A percentile compares a stretch with the other conserved stretches of the same genome.
phyloP scores from a whole-genome alignment of 805 yeast species.

The Ogataea thermomethanolica region DNA sequence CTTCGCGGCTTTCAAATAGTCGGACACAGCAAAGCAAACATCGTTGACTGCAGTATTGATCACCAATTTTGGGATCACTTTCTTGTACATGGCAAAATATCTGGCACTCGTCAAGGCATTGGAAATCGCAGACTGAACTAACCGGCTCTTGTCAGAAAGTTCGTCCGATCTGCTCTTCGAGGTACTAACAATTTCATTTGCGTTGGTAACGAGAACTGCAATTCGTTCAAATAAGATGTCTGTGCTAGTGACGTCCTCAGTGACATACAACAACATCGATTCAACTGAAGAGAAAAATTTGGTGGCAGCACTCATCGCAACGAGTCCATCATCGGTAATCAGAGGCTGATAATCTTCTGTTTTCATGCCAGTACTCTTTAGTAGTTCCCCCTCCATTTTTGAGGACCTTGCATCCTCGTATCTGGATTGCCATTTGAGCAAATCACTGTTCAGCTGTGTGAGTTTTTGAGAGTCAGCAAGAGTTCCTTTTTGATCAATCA shows the following conservation, averaged over 20 bases:
- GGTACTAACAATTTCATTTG: conserved; percentile 37
- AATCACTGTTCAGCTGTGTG: conserved; percentile 22
- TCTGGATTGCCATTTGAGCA: conserved; percentile 47
- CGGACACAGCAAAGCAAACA: conserved; percentile 61
- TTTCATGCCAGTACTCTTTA: conserved; percentile 6
- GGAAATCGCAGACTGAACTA: conserved; percentile 62
- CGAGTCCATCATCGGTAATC: conserved; percentile 37
- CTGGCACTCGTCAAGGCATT: conserved; percentile 75
- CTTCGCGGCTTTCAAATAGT: conserved; percentile 53
- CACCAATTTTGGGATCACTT: conserved; percentile 64
- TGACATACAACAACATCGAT: conserved; percentile 34
- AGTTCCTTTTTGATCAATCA: conserved; percentile 4
- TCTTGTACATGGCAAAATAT: conserved; percentile 61
- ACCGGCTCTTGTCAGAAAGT: conserved; percentile 39
- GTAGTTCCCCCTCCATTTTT: conserved; percentile 15
- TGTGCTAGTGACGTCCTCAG: conserved; percentile 28
- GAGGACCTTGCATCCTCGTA: conserved; percentile 44
- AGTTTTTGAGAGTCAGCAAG: conserved; percentile 10
- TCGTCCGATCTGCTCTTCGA: conserved; percentile 29
- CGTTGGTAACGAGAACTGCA: conserved; percentile 46
- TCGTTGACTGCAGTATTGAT: conserved; percentile 77
- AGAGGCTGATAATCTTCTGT: conserved; percentile 7
- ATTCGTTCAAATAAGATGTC: conserved; percentile 49
- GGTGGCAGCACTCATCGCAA: conserved; percentile 34
- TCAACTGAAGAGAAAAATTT: conserved; percentile 49